Evolutionary conservation across 2,329 filamentous ascomycete species (phyloP).

Genomic region (Lecanoromycetidae sp.): DNA sequence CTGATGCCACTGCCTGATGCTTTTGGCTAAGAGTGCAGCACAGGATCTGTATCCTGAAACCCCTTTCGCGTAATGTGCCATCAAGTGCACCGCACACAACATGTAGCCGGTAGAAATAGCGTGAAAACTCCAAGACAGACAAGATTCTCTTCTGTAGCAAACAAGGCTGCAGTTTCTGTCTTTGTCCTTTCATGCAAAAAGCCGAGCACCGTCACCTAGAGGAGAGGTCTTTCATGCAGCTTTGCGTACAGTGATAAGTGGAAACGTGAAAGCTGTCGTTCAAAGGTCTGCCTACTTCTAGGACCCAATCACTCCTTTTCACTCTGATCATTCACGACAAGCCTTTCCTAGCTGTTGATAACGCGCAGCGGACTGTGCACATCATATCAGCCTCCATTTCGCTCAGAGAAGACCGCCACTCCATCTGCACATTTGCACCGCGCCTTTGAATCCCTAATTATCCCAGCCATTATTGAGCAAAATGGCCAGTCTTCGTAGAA

Average conservation of each 20-base stretch:
- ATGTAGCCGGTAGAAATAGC: too few species aligned
- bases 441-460: not conserved
- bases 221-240: not conserved
- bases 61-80: too few species aligned
- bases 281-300: conserved; percentile 2
- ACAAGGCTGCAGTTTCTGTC: too few species aligned
- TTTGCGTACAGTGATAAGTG: too few species aligned
- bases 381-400: not conserved
- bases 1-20: too few species aligned
- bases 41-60: too few species aligned
- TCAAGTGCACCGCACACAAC: too few species aligned
- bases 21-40: too few species aligned
- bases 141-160: too few species aligned
- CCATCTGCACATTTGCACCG: not conserved
- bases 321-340: not conserved
- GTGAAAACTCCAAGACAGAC: too few species aligned
- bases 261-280: not conserved
- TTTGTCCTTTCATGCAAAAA: too few species aligned
- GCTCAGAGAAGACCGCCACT: not conserved
- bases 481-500: conserved; percentile 28
- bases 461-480: not conserved
- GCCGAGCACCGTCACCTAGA: too few species aligned
- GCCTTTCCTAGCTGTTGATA: not conserved
- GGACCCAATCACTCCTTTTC: not conserved
- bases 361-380: not conserved